Evolutionary conservation across 2,329 filamentous ascomycete genomes (phyloP).

Genomic region (Epichloe brachyelytri): DNA sequence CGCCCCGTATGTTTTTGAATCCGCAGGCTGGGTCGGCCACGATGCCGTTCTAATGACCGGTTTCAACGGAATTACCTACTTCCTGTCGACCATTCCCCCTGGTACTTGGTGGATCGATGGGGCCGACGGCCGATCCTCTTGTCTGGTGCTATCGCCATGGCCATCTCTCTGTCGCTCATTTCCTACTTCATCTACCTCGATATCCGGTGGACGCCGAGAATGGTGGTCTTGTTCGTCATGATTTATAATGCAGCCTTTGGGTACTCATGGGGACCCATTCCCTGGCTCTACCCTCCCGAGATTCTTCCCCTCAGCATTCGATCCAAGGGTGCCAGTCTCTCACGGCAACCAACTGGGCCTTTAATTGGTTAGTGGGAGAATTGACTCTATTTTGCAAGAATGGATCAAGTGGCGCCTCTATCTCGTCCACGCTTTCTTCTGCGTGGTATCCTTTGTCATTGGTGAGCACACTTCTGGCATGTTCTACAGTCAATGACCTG

Average conservation of each 20-base stretch:
- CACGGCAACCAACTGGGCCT: conserved; percentile 94
- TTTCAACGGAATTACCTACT: conserved; percentile 82
- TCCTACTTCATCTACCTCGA: conserved; percentile 94
- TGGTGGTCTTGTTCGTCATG: conserved; percentile 94
- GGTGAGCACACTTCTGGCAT: conserved; percentile 45
- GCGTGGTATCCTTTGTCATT: conserved; percentile 85
- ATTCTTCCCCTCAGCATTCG: conserved; percentile 93
- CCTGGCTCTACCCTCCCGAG: conserved; percentile 97
- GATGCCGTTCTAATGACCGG: conserved; percentile 93
- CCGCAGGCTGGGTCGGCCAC: conserved; percentile 87
- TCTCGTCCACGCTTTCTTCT: conserved; percentile 92
- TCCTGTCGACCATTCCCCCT: conserved; percentile 89
- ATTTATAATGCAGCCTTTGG: conserved; percentile 97
- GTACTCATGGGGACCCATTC: conserved; percentile 89
- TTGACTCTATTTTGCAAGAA: conserved; percentile 85
- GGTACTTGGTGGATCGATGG: conserved; percentile 92
- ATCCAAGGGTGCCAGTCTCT: conserved; percentile 91
- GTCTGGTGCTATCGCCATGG: conserved; percentile 81
- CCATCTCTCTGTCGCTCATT: conserved; percentile 73
- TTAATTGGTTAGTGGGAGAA: conserved; percentile 94
- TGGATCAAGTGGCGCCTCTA: conserved; percentile 90
- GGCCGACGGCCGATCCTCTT: conserved; percentile 82
- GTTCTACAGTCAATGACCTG: neutral
- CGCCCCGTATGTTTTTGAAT: conserved; percentile 89
- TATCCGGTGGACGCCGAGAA: conserved; percentile 58